A percentile compares a stretch with the other conserved stretches of the same genome.
phyloP scores from a whole-genome alignment of 352 stramenopile species.

The Pythium grandisporangium region DNA sequence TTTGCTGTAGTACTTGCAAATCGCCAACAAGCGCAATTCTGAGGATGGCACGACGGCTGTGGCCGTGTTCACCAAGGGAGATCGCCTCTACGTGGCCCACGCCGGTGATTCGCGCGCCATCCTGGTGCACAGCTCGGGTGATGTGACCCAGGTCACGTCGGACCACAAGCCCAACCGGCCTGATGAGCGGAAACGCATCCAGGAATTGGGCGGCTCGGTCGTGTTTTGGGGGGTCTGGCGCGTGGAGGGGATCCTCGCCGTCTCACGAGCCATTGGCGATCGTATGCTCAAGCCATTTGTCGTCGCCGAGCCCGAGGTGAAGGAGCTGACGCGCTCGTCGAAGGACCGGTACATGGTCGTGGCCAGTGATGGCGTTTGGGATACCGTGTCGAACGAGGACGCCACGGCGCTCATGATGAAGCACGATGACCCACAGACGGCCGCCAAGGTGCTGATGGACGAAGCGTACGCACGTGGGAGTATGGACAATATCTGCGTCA shows the following conservation, averaged over 20 bases:
- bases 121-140: conserved; percentile 73
- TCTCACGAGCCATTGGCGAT: conserved; percentile 90
- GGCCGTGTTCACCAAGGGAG: conserved; percentile 59
- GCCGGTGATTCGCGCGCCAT: conserved; percentile 86
- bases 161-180: conserved; percentile 90
- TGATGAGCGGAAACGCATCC: conserved; percentile 85
- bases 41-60: conserved; percentile 90
- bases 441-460: conserved; percentile 76
- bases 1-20: conserved; percentile 61
- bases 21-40: conserved; percentile 69
- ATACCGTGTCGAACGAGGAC: conserved; percentile 86
- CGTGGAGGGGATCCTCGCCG: conserved; percentile 90
- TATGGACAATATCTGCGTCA: conserved; percentile 88
- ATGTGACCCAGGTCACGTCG: conserved; percentile 64
- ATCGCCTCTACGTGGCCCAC: conserved; percentile 85
- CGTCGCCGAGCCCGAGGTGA: conserved; percentile 86
- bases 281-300: conserved; percentile 89
- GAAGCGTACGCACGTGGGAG: conserved; percentile 78
- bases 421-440: conserved; percentile 55
- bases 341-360: conserved; percentile 82
- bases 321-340: conserved; percentile 38
- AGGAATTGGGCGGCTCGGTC: conserved; percentile 82
- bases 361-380: conserved; percentile 89
- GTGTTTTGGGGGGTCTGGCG: conserved; percentile 90
- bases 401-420: conserved; percentile 63